Base-by-base conservation (phyloP, 208 protist species). In the Sergeia podlipaevii region DNA sequence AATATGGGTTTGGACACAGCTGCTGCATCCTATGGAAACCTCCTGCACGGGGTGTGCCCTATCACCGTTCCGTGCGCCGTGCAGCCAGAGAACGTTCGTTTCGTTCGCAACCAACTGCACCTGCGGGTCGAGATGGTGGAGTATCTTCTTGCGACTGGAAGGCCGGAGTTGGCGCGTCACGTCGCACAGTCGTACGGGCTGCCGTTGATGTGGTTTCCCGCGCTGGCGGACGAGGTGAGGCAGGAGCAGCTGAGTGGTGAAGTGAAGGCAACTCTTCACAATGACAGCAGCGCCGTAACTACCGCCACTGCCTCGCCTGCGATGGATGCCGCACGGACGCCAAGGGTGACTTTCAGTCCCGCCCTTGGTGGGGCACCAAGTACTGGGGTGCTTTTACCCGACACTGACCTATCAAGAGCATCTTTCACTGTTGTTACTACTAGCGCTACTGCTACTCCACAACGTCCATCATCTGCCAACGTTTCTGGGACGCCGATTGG, bases 101-200 rank as follows among this genome's bases (percentile, higher is more conserved):
- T 67, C 38, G 38, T 63, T 4, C 66, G 72, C 10, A 57, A 80
- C 36, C 60, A 72, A 33, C 42, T 94, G 42, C 63, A 65, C 20
- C 59, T 94, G 8, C 80, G 77, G 10, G 70, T 87, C 8, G 86
- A 94, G 32, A 80, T 94, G 55, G 70, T 94, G 1, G 61, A 85
- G 26, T 94, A 94, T 61, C 67, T 94, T 21, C 72, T 94, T 33
- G 54, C 63, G 7, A 94, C 86, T n/a, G 60, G 75, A 10, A 77
- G 82, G 10, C 39, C 61, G 27, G 54, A 45, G 29, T 62, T 88
- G 15, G 86, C 86, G 13, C 45, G 50, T 38, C 77, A 87, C 55
- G 77, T 90, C 17, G 64, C 69, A 2, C 56, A 75, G 3, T 48
- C 59, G 32, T 94, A 94, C 70, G 60, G 59, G 7, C 64, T 94